These are phyloP conservation scores for Herpetomonas muscarum DNA, from an alignment of 208 protist species.

Conservation along the genomic window DNA sequence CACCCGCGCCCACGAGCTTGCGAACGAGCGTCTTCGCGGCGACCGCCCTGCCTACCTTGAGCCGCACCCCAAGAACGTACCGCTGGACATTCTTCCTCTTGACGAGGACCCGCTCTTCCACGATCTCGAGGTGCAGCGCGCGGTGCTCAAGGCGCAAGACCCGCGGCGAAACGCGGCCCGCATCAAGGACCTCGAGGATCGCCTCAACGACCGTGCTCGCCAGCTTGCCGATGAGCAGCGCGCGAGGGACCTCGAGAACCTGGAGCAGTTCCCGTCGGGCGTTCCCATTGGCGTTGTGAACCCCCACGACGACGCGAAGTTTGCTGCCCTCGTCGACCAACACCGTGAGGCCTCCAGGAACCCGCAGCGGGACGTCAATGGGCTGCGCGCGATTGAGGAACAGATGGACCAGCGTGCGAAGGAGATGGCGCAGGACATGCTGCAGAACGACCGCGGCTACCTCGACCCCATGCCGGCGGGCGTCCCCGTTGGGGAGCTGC, in stretches of 20 bases:
- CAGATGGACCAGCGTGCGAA: slow-evolving; percentile 61
- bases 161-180: slow-evolving; percentile 32
- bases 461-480: slow-evolving; percentile 27
- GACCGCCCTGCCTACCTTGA: slow-evolving; percentile 58
- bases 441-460: slow-evolving; percentile 30
- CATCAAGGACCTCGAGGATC: slow-evolving; percentile 57
- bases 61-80: slow-evolving; percentile 56
- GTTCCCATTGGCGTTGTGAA: slow-evolving; percentile 50
- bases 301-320: slow-evolving; percentile 52
- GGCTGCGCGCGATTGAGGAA: slow-evolving; percentile 47
- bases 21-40: slow-evolving; percentile 34
- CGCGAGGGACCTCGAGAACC: slow-evolving; percentile 43
- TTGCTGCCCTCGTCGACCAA: slow-evolving; percentile 19
- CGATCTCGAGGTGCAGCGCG: slow-evolving; percentile 57
- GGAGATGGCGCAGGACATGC: slow-evolving; percentile 37
- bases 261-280: slow-evolving; percentile 34
- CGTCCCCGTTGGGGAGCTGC: slow-evolving; percentile 33
- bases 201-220: slow-evolving; percentile 62
- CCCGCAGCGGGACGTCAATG: slow-evolving; percentile 15
- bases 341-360: slow-evolving; percentile 31
- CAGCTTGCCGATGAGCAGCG: slow-evolving; percentile 54
- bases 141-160: slow-evolving; percentile 51
- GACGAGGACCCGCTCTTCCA: slow-evolving; percentile 46
- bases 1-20: slow-evolving; percentile 53
- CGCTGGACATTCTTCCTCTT: slow-evolving; percentile 37